A percentile compares a stretch with the other conserved stretches of the same genome.
These are phyloP conservation scores for Acanthochlamys bracteata DNA, from an alignment of 106 monocot genomes.

Conservation along the genomic window DNA sequence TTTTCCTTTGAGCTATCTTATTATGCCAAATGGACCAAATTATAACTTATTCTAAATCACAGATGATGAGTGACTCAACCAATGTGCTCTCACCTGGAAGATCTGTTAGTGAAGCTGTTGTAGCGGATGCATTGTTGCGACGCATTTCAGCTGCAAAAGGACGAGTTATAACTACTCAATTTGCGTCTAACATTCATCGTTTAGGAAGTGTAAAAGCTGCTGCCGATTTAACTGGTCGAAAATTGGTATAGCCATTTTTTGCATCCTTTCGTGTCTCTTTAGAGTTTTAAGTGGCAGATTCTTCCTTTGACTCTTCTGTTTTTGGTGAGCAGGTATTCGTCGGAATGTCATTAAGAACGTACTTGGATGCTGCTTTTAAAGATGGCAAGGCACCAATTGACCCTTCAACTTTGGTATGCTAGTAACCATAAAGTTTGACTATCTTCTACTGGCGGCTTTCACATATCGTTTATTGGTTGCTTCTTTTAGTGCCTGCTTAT, in stretches of 20 bases:
- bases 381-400: conserved; percentile 99
- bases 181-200: conserved; percentile 99
- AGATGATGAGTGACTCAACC: conserved; percentile 99
- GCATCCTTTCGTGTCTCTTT: neutral
- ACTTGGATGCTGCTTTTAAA: conserved; percentile 95
- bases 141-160: conserved; percentile 87
- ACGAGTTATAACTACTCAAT: conserved; percentile 96
- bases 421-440: too few relatives aligned
- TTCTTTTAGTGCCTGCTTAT: too few relatives aligned
- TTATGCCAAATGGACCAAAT: too few relatives aligned
- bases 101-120: conserved; percentile 83
- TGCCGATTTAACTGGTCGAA: conserved; percentile 95
- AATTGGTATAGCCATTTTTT: conserved; percentile 43
- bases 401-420: conserved; percentile 92
- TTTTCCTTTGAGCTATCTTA: too few relatives aligned
- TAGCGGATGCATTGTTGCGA: conserved; percentile 71
- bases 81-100: conserved; percentile 92
- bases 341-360: conserved; percentile 95
- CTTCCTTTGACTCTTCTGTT: too few relatives aligned
- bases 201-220: conserved; percentile 97
- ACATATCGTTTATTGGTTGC: neutral
- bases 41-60: neutral
- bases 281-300: too few relatives aligned
- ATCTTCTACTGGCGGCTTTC: too few relatives aligned
- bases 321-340: conserved; percentile 89